Percentiles rank a stretch among this genome's conserved stretches.
phyloP scores from a whole-genome alignment of 257 asterid genomes.

The Jacaranda copaia region DNA sequence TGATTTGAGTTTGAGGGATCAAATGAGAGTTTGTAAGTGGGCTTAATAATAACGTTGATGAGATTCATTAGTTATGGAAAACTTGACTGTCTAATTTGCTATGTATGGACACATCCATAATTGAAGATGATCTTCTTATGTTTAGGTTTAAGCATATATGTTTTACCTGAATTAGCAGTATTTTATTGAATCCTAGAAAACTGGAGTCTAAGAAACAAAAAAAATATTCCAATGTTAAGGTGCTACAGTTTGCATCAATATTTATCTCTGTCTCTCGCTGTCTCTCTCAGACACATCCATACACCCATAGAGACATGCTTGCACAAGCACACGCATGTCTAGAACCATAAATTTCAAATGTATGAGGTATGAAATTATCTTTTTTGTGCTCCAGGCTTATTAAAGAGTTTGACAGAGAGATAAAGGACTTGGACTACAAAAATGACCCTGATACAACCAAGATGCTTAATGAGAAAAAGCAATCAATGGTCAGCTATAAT shows the following conservation, averaged over 20 bases:
- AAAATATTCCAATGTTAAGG: not conserved
- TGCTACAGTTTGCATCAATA: slow-evolving; percentile 11
- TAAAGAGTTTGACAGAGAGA: slow-evolving; percentile 86
- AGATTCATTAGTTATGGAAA: slow-evolving; percentile 8
- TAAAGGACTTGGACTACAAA: slow-evolving; percentile 75
- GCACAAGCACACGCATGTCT: slow-evolving; percentile 4
- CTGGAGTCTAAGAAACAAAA: not conserved
- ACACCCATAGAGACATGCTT: not conserved
- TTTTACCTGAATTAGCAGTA: slow-evolving; percentile 8
- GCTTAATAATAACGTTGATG: not conserved
- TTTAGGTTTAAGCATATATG: not conserved
- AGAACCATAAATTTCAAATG: slow-evolving; percentile 29
- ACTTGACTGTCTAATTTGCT: slow-evolving; percentile 2
- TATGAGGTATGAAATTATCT: slow-evolving; percentile 19
- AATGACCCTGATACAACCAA: slow-evolving; percentile 73
- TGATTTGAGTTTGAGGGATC: slow-evolving; percentile 8
- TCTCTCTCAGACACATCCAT: slow-evolving; percentile 8
- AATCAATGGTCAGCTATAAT: slow-evolving; percentile 70
- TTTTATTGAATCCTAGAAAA: slow-evolving; percentile 1
- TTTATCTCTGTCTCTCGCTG: slow-evolving; percentile 8
- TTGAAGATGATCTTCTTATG: slow-evolving; percentile 4
- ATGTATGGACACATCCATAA: not conserved
- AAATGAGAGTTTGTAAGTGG: slow-evolving; percentile 18
- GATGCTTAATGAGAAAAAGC: slow-evolving; percentile 87
- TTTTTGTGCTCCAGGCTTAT: slow-evolving; percentile 69